phyloP scores from a whole-genome alignment of 176 grass and related monocot species.

The Olyra latifolia region DNA sequence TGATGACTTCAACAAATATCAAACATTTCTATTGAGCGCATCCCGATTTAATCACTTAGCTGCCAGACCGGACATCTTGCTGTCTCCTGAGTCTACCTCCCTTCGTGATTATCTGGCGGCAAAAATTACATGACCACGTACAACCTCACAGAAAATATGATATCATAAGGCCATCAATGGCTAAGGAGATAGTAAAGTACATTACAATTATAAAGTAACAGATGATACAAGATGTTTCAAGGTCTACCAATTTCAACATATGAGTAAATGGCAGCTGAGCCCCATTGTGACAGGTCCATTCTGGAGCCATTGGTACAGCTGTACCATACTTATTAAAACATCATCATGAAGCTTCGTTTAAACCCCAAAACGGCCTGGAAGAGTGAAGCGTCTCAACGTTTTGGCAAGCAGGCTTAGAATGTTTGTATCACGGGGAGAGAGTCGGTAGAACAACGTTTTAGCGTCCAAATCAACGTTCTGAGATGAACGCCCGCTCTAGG shows the following conservation, averaged over 20 bases:
- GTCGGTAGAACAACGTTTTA: too few relatives aligned
- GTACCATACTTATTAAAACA: too few relatives aligned
- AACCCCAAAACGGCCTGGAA: too few relatives aligned
- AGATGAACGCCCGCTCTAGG: too few relatives aligned
- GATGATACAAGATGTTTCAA: background rate
- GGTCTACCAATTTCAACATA: background rate
- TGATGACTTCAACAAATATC: background rate
- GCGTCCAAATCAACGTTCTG: too few relatives aligned
- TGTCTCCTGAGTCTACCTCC: background rate
- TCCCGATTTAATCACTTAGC: too few relatives aligned
- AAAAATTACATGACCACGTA: background rate
- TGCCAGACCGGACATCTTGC: background rate
- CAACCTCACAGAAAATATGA: background rate
- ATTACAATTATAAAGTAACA: background rate
- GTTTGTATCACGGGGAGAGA: too few relatives aligned
- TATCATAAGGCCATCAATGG: background rate
- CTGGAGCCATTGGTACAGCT: background rate
- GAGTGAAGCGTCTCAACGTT: too few relatives aligned
- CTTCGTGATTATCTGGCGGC: background rate
- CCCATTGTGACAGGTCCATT: background rate
- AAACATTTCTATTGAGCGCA: background rate
- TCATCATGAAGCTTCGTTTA: too few relatives aligned
- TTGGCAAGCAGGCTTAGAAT: too few relatives aligned
- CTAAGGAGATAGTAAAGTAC: background rate
- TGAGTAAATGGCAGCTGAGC: background rate